Evolutionary conservation across 805 yeast genomes (phyloP), one percentile per base, ranked within the genome.

Genomic region (Saccharomycopsis synnaedendra): DNA sequence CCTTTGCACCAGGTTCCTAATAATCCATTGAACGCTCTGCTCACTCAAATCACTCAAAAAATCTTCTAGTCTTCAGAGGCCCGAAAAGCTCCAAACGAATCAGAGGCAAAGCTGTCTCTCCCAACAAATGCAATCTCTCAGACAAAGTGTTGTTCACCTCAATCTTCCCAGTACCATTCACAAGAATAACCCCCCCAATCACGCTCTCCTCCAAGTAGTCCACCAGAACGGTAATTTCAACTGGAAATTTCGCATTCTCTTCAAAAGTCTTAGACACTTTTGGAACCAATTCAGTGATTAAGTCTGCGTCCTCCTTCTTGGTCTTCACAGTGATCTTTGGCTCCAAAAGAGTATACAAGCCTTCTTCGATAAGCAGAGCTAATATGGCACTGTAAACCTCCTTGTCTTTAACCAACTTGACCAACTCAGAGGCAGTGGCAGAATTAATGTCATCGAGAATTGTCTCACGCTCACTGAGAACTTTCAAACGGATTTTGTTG

Each of bases 121-220:
- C 75, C 58, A 93, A 74, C 53, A 93, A 68, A 59, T 81, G 76
- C 60, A 93, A 78, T 69, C 99, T 85, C 72, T 89, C 97, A 60
- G 88, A 96, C 60, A 93, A 75, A 43, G 98, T 89, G 71, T 93
- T 93, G 68, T 85, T 74, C 48, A 93, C 86, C 58, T 83, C 89
- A 56, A 93, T 88, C 68, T 84, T 86, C 47, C 94, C 95, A 40
- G 75, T 64, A 36, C 75, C 75, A 61, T 84, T 85, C 48, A 75
- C 64, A 43, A 86, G 72, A 42, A 87, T 65, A 38, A 80, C 86
- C 62, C 99, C 99, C 55, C 99, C 99, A 47, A 67, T 56, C 54
- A 70, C 60, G 44, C 78, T 81, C 41, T 78, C 72, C 55, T 73
- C 74, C 61, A 93, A 74, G 63, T 65, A 78, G 40, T 71, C 58